Percentiles rank a stretch among this genome's conserved stretches.
Evolutionary conservation across 2,329 filamentous ascomycete genomes (phyloP).

Genomic region (Trichoderma breve): DNA sequence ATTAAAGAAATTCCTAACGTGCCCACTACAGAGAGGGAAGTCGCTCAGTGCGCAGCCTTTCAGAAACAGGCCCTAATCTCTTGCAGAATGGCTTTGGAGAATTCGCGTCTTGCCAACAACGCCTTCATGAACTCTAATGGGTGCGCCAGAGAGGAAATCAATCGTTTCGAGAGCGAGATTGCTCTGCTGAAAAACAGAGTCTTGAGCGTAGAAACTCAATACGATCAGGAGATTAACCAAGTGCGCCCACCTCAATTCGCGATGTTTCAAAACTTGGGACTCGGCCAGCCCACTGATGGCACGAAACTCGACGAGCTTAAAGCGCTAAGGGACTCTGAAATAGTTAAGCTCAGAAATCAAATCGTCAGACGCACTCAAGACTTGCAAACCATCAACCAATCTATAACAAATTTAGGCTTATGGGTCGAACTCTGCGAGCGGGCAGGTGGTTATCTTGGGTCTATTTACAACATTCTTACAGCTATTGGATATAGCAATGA

Average conservation of each 20-base stretch:
- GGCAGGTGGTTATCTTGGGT: background rate
- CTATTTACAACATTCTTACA: background rate
- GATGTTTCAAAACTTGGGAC: background rate
- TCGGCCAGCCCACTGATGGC: background rate
- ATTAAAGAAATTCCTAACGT: background rate
- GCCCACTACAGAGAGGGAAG: background rate
- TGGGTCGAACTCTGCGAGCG: background rate
- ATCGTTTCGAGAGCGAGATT: background rate
- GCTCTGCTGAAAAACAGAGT: background rate
- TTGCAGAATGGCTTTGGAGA: background rate
- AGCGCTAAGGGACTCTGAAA: background rate
- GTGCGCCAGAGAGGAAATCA: background rate
- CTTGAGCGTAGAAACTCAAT: background rate
- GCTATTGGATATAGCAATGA: background rate
- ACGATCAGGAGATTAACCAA: background rate
- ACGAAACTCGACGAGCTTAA: background rate
- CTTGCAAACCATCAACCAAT: background rate
- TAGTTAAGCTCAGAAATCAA: background rate
- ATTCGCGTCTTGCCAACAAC: background rate
- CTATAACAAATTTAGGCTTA: background rate
- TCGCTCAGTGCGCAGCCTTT: background rate
- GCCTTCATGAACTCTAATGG: background rate
- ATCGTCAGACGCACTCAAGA: background rate
- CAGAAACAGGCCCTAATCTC: background rate
- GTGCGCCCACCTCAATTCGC: background rate